Base-by-base conservation (phyloP, 768 basidiomycete genomes). In the Leucocoprinus birnbaumii region DNA sequence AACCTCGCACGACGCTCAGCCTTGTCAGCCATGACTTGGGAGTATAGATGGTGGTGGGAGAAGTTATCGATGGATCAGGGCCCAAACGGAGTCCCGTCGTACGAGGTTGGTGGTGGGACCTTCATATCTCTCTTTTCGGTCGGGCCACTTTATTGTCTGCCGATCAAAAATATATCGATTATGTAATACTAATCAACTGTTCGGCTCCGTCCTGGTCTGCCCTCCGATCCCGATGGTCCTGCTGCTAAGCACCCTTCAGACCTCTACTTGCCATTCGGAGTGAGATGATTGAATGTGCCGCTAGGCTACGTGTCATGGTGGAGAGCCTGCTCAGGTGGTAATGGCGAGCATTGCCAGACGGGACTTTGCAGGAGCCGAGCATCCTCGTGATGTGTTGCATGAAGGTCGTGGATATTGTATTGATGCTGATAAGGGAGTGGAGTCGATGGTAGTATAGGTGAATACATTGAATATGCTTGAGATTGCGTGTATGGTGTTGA, bases 1-100 rank as follows among this genome's bases (percentile, higher is more conserved):
- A 98, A 98, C 51, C 78, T 80, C 5, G 69, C 68, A 37, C 87
- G 80, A 56, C 74, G 73, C n/a, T 69, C 69, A 19, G 75, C 71
- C 66, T 80, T 80, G 53, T 68, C 64, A 56, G 60, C 57, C 63
- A 66, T 67, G 3, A 4, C 4, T 3, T 38, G 38, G 34, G 4
- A 38, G 38, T 38, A n/a, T 7, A 13, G 38, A 14, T 31, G 5
- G 31, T 31, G 31, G 31, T 31, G 54, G 54, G 37, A 34, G 11
- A 25, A 18, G 34, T 52, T n/a, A 35, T 35, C 19, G 48, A 50
- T 50, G 21, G 41, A 25, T 50, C 2, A 24, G 22, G 9, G 11
- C 8, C n/a, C 16, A 18, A 45, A 34, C 11, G 31, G 31, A 31
- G 18, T 35, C 14, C 25, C 19, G 53, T 38, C 21, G 34, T 45